Evolutionary conservation across 257 asterid genomes (phyloP).

Genomic region (Scutellaria galericulata): DNA sequence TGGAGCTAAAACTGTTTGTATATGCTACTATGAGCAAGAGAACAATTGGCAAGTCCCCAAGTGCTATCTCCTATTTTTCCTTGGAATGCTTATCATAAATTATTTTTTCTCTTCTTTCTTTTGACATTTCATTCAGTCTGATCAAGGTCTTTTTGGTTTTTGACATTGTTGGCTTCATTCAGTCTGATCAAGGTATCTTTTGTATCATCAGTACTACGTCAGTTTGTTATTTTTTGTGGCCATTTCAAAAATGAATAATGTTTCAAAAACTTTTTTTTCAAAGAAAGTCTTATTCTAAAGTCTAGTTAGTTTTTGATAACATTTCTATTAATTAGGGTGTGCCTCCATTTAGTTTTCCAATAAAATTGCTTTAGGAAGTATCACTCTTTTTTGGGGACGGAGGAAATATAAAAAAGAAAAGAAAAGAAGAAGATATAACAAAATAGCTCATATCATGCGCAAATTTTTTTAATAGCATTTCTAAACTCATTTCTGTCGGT

Average conservation of each 20-base stretch:
- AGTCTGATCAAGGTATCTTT: constrained; percentile 17
- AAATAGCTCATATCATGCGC: constrained; percentile 16
- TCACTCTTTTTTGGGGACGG: too few relatives aligned
- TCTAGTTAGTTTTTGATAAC: too few relatives aligned
- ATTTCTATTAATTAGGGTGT: too few relatives aligned
- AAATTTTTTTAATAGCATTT: not conserved
- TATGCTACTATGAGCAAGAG: constrained; percentile 99
- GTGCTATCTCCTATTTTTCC: constrained; percentile 20
- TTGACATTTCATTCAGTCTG: not conserved
- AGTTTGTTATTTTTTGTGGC: not conserved
- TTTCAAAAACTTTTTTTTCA: too few relatives aligned
- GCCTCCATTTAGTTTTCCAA: too few relatives aligned
- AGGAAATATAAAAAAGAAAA: too few relatives aligned
- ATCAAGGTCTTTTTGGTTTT: constrained; percentile 12
- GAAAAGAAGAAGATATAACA: not conserved
- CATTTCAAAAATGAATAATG: too few relatives aligned
- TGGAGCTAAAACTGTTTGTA: constrained; percentile 98
- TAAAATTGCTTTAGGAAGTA: too few relatives aligned
- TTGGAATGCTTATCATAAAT: constrained; percentile 7
- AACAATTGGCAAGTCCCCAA: constrained; percentile 82
- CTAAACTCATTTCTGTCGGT: too few relatives aligned
- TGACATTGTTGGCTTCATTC: not conserved
- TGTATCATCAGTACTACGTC: constrained; percentile 9
- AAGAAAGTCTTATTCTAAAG: too few relatives aligned
- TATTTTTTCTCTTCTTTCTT: not conserved